phyloP scores from a whole-genome alignment of 1,284 basidiomycete genomes.

The Dichomitus squalens region DNA sequence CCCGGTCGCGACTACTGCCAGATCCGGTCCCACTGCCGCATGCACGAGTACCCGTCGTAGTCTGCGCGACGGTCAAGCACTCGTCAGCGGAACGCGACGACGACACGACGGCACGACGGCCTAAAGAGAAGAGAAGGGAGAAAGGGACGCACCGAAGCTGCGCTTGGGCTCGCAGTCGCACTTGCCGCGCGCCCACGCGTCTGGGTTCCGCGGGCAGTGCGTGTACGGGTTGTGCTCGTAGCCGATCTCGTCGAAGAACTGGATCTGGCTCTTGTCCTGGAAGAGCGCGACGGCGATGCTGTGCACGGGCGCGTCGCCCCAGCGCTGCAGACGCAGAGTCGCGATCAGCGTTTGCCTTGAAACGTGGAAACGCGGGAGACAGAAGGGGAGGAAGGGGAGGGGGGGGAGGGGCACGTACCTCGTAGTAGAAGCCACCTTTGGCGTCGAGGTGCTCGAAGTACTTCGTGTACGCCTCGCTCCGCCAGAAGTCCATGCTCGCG shows the following conservation, averaged over 20 bases:
- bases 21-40: slow-evolving; percentile 48
- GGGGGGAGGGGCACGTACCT: too few species aligned
- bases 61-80: slow-evolving; percentile 32
- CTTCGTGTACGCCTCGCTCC: too few species aligned
- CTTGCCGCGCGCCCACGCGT: slow-evolving; percentile 43
- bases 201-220: slow-evolving; percentile 52
- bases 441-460: too few species aligned
- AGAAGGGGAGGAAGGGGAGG: too few species aligned
- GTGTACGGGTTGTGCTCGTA: slow-evolving; percentile 55
- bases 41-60: slow-evolving; percentile 53
- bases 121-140: background rate
- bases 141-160: slow-evolving; percentile 43
- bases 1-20: too few species aligned
- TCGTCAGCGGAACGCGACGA: too few species aligned
- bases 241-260: slow-evolving; percentile 69
- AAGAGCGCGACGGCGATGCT: slow-evolving; percentile 73
- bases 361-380: background rate
- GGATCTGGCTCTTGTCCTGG: slow-evolving; percentile 59
- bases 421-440: too few species aligned
- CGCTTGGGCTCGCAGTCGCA: slow-evolving; percentile 44
- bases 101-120: too few species aligned
- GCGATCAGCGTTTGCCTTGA: too few species aligned
- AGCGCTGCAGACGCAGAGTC: slow-evolving; percentile 45
- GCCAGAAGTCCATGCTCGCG: slow-evolving; percentile 63
- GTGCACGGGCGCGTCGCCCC: slow-evolving; percentile 85